Base-by-base conservation (phyloP, 495 filamentous ascomycete species). In the Glarea lozoyensis region DNA sequence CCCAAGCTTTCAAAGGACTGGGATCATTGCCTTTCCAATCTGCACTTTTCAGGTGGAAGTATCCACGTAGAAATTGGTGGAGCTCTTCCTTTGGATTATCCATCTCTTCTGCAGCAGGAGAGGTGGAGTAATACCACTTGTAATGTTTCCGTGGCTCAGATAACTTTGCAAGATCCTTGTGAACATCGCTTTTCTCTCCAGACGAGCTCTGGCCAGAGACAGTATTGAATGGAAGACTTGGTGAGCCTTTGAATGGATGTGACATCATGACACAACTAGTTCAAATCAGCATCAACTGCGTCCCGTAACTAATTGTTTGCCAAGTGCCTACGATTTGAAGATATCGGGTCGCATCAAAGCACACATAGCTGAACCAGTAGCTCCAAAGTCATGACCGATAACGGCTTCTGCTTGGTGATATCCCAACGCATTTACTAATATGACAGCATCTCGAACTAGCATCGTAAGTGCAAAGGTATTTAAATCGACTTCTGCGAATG, bases 331-430 rank as follows among this genome's bases (percentile, higher is more conserved):
- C 50, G 43, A 62, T 23, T 60, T 62, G 55, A 84, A 84, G 40
- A 84, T 59, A 56, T 86, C 81, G 1, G 78, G 79, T 3, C 81
- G 63, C 49, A 73, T 72, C 15, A 82, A 56, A 0, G 76, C 80
- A 42, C 73, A 76, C 64, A 73, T 66, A 11, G 74, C 65, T 0
- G 78, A 70, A 20, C 65, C 67, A 0, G 81, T 68, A 19, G 66
- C 76, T 13, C 81, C 81, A 44, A 77, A 80, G 57, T 86, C 80
- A 52, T 86, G 80, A 17, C 81, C 79, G 6, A 81, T 61, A 23
- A 86, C 64, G 51, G 76, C 77, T n/a, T 63, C 45, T 5, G 77
- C 78, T 20, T 70, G 55, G 7, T 58, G 57, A 49, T 81, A 78
- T 0, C 78, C 79, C 25, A 84, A 60, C 1, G 67, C 70, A 54